These are phyloP conservation scores for Pulveroboletus sp. DNA, from an alignment of 768 basidiomycete genomes.

Conservation along the genomic window DNA sequence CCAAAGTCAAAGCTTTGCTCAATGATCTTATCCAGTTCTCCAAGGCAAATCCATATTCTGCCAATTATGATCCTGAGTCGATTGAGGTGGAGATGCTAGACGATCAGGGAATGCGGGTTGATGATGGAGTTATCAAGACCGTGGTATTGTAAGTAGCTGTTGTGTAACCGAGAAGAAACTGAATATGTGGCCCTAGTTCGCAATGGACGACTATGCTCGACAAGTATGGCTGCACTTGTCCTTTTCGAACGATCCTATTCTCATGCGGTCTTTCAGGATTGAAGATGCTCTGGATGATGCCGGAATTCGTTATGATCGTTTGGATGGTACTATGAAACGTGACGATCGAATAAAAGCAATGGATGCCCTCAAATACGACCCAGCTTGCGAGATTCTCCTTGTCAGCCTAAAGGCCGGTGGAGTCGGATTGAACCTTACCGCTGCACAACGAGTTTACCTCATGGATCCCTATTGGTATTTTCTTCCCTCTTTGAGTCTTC, in stretches of 20 bases:
- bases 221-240: conserved; percentile 45
- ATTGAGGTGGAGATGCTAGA: conserved; percentile 78
- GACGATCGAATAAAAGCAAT: conserved; percentile 90
- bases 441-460: conserved; percentile 88
- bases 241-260: conserved; percentile 1
- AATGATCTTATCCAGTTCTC: conserved; percentile 79
- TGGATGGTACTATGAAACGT: conserved; percentile 98
- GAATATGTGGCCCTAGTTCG: conserved; percentile 47
- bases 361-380: conserved; percentile 88
- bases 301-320: conserved; percentile 81
- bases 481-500: background rate
- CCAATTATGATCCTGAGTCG: conserved; percentile 75
- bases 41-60: conserved; percentile 76
- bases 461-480: conserved; percentile 94
- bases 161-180: conserved; percentile 14
- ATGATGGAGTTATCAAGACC: conserved; percentile 76
- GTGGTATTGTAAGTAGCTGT: conserved; percentile 81
- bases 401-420: conserved; percentile 97
- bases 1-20: conserved; percentile 83
- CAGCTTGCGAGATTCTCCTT: conserved; percentile 85
- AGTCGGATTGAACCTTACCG: conserved; percentile 93
- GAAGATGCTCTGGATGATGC: conserved; percentile 84
- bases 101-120: conserved; percentile 60
- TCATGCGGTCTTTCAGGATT: conserved; percentile 44
- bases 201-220: conserved; percentile 96